phyloP scores from a whole-genome alignment of 2,329 filamentous ascomycete genomes.

The Colletotrichum salicis region DNA sequence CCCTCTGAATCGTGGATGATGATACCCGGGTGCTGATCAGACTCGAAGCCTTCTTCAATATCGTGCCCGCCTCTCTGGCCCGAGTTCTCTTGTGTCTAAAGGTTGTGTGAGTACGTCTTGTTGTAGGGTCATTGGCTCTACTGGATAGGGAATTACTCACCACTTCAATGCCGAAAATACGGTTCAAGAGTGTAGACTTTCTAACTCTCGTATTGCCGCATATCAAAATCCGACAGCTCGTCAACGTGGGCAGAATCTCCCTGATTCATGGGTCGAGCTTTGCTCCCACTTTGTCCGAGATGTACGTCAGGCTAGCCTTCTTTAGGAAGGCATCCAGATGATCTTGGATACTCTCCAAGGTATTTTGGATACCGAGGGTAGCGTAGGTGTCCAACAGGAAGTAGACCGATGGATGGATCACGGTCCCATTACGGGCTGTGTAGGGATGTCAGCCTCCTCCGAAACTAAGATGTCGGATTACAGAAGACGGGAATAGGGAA shows the following conservation, averaged over 20 bases:
- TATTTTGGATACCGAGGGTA: slow-evolving; percentile 4
- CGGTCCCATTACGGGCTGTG: slow-evolving; percentile 1
- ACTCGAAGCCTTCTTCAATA: slow-evolving; percentile 42
- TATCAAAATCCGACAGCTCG: slow-evolving; percentile 38
- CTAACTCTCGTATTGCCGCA: slow-evolving; percentile 43
- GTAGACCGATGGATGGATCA: slow-evolving; percentile 30
- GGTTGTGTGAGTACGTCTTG: background rate
- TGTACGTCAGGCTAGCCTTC: background rate
- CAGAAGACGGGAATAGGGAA: no score
- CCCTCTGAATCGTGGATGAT: slow-evolving; percentile 44
- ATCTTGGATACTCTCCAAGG: background rate
- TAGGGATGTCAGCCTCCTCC: no score
- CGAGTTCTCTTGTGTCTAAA: slow-evolving; percentile 39
- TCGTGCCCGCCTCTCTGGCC: slow-evolving; percentile 40
- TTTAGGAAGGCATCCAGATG: background rate
- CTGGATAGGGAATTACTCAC: no score
- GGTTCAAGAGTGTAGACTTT: slow-evolving; percentile 43
- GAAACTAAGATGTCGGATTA: no score
- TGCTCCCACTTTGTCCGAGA: background rate
- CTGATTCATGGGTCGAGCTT: background rate
- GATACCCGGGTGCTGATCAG: slow-evolving; percentile 40
- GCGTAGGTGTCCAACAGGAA: slow-evolving; percentile 29
- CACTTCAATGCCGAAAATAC: slow-evolving; percentile 35
- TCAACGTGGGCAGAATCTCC: background rate
- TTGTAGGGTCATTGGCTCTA: no score